Evolutionary conservation across 257 asterid species (phyloP), one percentile per base, ranked within the genome.

Genomic region (Apocynum venetum): DNA sequence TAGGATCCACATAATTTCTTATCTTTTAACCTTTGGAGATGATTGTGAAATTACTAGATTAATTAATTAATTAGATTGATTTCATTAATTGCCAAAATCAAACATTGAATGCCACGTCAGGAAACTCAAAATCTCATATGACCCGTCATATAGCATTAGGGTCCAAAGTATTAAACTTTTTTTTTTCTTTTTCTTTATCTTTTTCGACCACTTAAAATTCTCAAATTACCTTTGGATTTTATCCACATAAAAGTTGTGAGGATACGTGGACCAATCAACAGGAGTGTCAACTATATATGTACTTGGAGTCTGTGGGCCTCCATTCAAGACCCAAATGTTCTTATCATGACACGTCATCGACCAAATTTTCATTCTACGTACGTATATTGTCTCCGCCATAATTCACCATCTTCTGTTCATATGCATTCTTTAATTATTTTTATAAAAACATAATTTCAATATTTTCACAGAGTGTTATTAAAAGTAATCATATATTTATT

Each of bases 311-410:
- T 2, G 53, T 43, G 73, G 73, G 73, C 53, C 73, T 17, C 0
- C 35, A 15, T n/a, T 20, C 36, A 46, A 68, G 43, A 8, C 13
- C 75, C 49, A n/a, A 48, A 46, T 11, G 59, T 19, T 35, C 59
- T 48, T 48, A 19, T 71, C 75, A 13, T n/a, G 59, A 47, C 75
- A 48, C 75, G 75, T 71, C 75, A 71, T 71, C 19, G 25, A 71
- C 61, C 66, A 2, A 59, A 59, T 20, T 59, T 20, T 31, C 38
- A 8, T n/a, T 20, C 35, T 6, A 0, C 31, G 31, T 57, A 19
- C 3, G 8, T 17, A 17, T 5, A 9, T 5, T 56, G 61, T 19
- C 2, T 56, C 19, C 8, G 3, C 20, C 19, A 25, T 25, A 25
- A 25, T 25, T 25, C 31, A 25, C 31, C 31, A 25, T 25, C 31